A percentile compares a stretch with the other conserved stretches of the same genome.
Conservation (phyloP, 768 basidiomycete species). For the Dentipellis sp. region DNA sequence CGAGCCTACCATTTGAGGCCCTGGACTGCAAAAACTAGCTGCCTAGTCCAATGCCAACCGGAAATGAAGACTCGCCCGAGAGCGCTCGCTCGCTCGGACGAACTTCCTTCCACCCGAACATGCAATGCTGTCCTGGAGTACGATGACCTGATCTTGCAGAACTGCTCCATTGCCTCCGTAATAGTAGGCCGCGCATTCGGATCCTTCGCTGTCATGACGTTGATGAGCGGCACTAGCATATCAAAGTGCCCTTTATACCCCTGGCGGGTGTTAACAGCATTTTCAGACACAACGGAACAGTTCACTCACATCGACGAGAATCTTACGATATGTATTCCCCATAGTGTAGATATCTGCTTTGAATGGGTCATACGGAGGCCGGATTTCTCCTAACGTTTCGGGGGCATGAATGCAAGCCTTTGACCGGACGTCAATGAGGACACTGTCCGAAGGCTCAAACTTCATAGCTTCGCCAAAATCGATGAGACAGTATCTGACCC, state of each 20-base stretch:
- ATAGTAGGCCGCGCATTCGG: not conserved
- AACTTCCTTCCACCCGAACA: not conserved
- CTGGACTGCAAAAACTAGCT: not conserved
- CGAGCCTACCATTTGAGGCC: not conserved
- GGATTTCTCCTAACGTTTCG: not conserved
- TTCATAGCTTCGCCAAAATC: not conserved
- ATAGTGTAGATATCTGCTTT: not conserved
- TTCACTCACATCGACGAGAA: not conserved
- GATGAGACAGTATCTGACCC: not conserved
- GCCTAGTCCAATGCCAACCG: not conserved
- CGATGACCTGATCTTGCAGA: not conserved
- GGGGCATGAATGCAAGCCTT: not conserved
- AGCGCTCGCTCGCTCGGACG: not conserved
- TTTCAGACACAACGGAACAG: not conserved
- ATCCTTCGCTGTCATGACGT: not conserved
- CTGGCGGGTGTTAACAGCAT: not conserved
- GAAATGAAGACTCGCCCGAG: not conserved
- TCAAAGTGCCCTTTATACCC: not conserved
- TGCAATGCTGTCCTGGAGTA: not conserved
- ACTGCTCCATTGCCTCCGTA: not conserved
- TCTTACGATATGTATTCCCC: not conserved
- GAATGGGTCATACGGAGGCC: not conserved
- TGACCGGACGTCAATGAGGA: not conserved
- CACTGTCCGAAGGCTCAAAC: not conserved
- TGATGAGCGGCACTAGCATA: not conserved